Base-by-base conservation (phyloP, 352 stramenopile species). In the Globisporangium cylindrosporum region DNA sequence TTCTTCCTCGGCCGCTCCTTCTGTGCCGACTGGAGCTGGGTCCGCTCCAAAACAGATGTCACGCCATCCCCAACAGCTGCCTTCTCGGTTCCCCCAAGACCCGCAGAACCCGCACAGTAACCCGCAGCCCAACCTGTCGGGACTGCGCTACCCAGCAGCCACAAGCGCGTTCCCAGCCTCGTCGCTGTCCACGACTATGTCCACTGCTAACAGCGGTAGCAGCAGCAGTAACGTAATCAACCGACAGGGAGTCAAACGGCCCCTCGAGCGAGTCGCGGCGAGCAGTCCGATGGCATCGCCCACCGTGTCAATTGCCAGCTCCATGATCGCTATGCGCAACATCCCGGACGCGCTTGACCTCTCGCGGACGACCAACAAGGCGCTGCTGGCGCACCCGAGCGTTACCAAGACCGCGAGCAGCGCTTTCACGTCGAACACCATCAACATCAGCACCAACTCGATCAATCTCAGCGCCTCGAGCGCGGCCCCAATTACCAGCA, bases 241-340 rank as follows among this genome's bases (percentile, higher is more conserved):
- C 32, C 67, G 65, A n/a, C 36, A 74, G 34, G 81, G 81, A 48
- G 72, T 79, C 29, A 92, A 91, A 69, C 79, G 84, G 2, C 67
- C 70, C 12, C 76, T 73, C 64, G 75, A 86, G 18, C 64, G 53
- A n/a, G 57, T 66, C 34, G 22, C 55, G 20, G 51, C 64, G 59
- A 64, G 48, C 67, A n/a, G n/a, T 69, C 54, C 74, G 22, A 76
- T 76, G 66, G 55, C 71, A 29, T 89, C 81, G n/a, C 72, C 83
- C 9, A 86, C 80, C 1, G 67, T 77, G 0, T 76, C 80, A 14
- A 77, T 90, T 12, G 82, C 78, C 32, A 88, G 73, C 58, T 93
- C 84, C 25, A 91, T 93, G 82, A 59, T 93, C 60, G 78, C 82
- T 20, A 93, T 93, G 84, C 78, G 78, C 3, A 73, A 71, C 57